Conservation (phyloP, 1,284 basidiomycete species). For the Bothia castanella region DNA sequence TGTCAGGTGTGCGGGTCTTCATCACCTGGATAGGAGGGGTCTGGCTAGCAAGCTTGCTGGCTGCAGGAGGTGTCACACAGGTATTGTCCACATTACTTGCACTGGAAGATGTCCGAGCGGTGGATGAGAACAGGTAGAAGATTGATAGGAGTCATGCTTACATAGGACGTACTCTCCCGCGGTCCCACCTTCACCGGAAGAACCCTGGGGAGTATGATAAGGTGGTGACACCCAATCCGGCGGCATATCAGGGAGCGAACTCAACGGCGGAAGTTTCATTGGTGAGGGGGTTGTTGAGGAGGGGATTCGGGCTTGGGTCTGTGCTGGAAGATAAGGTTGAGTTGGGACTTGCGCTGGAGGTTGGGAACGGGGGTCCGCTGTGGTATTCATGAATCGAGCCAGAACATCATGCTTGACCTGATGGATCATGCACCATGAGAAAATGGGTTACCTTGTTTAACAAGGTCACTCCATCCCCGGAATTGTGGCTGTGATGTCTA, state of each 20-base stretch:
- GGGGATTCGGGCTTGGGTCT: slow-evolving; percentile 5
- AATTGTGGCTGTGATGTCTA: no score
- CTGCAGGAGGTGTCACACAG: slow-evolving; percentile 44
- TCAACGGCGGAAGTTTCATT: slow-evolving; percentile 25
- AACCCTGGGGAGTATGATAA: slow-evolving; percentile 49
- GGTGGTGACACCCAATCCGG: slow-evolving; percentile 55
- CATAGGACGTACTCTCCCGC: slow-evolving; percentile 44
- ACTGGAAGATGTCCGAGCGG: slow-evolving; percentile 36
- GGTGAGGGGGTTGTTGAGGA: slow-evolving; percentile 36
- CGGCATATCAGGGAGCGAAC: slow-evolving; percentile 14
- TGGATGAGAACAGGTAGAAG: slow-evolving; percentile 22
- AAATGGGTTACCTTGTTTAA: no score
- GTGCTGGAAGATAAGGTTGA: no score
- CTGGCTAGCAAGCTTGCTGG: slow-evolving; percentile 45
- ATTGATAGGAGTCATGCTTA: slow-evolving; percentile 46
- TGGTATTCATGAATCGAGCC: no score
- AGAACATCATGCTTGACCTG: no score
- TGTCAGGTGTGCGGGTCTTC: slow-evolving; percentile 61
- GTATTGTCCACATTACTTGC: slow-evolving; percentile 34
- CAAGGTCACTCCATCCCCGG: no score
- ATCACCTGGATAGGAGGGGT: slow-evolving; percentile 55
- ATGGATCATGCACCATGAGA: no score
- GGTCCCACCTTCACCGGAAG: slow-evolving; percentile 51
- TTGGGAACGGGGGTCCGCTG: no score
- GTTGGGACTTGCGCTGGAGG: no score